These are phyloP conservation scores for Ustilago loliicola DNA, from an alignment of 1,284 basidiomycete genomes.

Conservation along the genomic window DNA sequence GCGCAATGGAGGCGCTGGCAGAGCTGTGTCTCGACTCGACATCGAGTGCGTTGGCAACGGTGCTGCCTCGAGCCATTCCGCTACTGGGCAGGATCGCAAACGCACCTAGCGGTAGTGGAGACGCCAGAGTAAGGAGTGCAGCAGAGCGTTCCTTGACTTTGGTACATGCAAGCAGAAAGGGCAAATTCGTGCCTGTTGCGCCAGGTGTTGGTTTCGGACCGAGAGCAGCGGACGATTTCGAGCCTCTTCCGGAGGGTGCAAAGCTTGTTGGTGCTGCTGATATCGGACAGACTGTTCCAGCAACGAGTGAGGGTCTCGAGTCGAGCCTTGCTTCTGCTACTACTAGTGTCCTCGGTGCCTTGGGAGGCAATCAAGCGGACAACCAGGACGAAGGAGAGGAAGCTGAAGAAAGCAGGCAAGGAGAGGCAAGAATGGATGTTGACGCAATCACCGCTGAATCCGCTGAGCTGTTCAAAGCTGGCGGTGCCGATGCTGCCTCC, in stretches of 20 bases:
- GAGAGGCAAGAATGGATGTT: constrained; percentile 29
- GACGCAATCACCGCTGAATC: constrained; percentile 45
- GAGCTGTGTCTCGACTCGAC: constrained; percentile 35
- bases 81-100: constrained; percentile 25
- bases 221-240: constrained; percentile 33
- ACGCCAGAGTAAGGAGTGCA: constrained; percentile 5
- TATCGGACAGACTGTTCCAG: constrained; percentile 19
- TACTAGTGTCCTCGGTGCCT: constrained; percentile 15
- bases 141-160: constrained; percentile 24
- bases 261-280: constrained; percentile 24
- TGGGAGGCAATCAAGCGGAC: background rate
- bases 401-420: background rate
- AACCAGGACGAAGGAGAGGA: background rate
- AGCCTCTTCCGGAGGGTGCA: constrained; percentile 36
- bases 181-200: constrained; percentile 44
- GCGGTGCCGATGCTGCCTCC: constrained; percentile 18
- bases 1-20: constrained; percentile 20
- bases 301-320: constrained; percentile 12
- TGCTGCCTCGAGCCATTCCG: constrained; percentile 35
- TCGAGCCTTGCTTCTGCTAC: constrained; percentile 7
- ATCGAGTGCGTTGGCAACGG: constrained; percentile 30
- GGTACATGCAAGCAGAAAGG: constrained; percentile 35
- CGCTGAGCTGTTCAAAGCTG: constrained; percentile 22
- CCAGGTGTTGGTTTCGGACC: constrained; percentile 45
- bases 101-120: constrained; percentile 29